Base-by-base conservation (phyloP, 169 alveolate genomes). In the Eimeria acervulina region DNA sequence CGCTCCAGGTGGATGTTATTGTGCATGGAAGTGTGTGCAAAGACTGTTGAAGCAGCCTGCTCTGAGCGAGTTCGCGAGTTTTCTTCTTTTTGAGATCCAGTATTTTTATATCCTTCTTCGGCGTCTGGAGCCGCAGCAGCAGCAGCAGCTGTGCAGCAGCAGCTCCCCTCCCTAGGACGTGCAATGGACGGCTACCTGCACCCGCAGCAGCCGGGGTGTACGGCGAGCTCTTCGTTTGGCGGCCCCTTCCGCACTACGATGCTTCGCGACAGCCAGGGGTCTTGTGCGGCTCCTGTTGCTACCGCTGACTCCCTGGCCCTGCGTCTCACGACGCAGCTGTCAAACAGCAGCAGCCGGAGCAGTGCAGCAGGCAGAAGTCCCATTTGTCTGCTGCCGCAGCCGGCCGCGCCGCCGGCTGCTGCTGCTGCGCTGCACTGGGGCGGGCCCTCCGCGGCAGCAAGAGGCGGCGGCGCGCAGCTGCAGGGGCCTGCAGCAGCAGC, bases 181-280 rank as follows among this genome's bases (percentile, higher is more conserved):
- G 80, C 80, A 68, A 68, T 68, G 80, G 80, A 68, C 80, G 80
- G 80, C 80, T 26, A 68, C 80, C 80, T 68, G 80, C 80, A n/a
- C 12, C 80, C 36, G 80, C 80, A 68, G 80, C 80, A 68, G 80
- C 80, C 80, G 80, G 80, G 80, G 19, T 15, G 7, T 15, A 42
- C 80, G 80, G 80, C 80, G 80, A 68, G n/a, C 80, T 21, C 80
- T 21, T 68, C 80, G 10, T 68, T 31, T 10, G 42, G 80, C 80
- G 26, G 80, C 80, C 80, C 80, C 8, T 68, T 68, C 80, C 80
- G 42, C 47, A 68, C 80, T 21, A 68, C 28, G 80, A 33, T 31
- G 80, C 21, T 28, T 12, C 13, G 80, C 23, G 42, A n/a, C 42
- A 68, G 47, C 42, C 42, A 28, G 42, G 80, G 80, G 38, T 68